Evolutionary conservation across 1,284 basidiomycete genomes (phyloP).

Genomic region (Moesziomyces globuligerus): DNA sequence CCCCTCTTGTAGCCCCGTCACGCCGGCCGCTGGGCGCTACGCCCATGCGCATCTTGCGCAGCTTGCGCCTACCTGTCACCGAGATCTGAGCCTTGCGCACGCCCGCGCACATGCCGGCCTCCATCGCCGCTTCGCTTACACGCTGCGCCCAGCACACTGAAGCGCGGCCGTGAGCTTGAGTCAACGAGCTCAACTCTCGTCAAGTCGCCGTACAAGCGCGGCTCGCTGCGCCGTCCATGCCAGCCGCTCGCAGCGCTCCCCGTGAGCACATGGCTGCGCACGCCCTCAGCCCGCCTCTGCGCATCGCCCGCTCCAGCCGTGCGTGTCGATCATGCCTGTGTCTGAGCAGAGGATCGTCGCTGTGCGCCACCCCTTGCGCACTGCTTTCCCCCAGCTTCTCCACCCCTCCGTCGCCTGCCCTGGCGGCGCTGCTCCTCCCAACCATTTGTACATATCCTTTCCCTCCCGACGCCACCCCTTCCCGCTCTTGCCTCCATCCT

Average conservation of each 20-base stretch:
- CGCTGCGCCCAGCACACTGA: too few species aligned
- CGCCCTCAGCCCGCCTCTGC: not conserved
- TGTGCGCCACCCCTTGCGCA: slow-evolving; percentile 18
- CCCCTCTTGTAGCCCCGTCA: too few species aligned
- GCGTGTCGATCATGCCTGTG: slow-evolving; percentile 26
- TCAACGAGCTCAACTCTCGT: not conserved
- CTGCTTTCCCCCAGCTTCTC: slow-evolving; percentile 1
- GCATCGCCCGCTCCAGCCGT: not conserved
- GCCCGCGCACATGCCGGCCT: too few species aligned
- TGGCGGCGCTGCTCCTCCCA: not conserved
- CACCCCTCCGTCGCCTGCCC: not conserved
- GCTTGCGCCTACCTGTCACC: too few species aligned
- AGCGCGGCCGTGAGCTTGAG: not conserved
- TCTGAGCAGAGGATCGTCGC: slow-evolving; percentile 27
- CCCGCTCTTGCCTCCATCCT: slow-evolving; percentile 2
- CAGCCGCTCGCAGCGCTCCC: not conserved
- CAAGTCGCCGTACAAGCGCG: not conserved
- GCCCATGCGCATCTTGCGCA: too few species aligned
- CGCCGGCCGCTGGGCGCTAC: too few species aligned
- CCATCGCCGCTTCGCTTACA: too few species aligned
- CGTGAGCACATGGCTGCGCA: not conserved
- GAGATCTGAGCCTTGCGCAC: too few species aligned
- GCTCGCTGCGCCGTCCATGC: slow-evolving; percentile 1
- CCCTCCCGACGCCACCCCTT: slow-evolving; percentile 1
- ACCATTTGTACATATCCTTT: slow-evolving; percentile 25